phyloP scores from a whole-genome alignment of 371 early-diverging fungal species.

The Mucor circinelloides region DNA sequence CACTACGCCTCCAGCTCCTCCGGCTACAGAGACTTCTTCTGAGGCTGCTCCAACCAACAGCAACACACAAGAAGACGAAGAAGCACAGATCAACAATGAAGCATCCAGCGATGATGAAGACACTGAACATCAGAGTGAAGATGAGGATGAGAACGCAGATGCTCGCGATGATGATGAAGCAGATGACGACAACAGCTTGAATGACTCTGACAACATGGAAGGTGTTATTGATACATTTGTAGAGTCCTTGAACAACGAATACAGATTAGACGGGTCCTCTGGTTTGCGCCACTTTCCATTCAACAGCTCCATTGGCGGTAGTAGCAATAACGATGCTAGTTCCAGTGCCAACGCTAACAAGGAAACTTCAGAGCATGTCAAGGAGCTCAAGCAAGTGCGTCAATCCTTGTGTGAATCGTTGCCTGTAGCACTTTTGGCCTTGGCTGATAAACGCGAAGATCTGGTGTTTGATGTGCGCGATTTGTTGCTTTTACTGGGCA shows the following conservation, averaged over 20 bases:
- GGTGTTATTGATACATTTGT: constrained; percentile 24
- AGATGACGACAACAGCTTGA: constrained; percentile 7
- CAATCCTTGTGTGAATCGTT: constrained; percentile 52
- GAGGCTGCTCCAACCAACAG: not conserved
- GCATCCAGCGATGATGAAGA: constrained; percentile 21
- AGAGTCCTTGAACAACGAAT: constrained; percentile 13
- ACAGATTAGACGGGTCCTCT: not conserved
- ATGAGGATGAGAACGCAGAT: constrained; percentile 25
- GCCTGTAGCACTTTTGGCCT: constrained; percentile 52
- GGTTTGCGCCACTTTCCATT: not conserved
- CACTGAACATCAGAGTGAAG: constrained; percentile 23
- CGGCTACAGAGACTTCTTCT: not conserved
- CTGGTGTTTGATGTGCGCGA: constrained; percentile 74
- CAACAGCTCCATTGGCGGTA: not conserved
- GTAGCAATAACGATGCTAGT: not conserved
- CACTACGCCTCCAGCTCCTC: constrained; percentile 11
- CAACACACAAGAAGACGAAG: constrained; percentile 12
- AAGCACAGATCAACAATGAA: not conserved
- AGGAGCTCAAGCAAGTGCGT: constrained; percentile 55
- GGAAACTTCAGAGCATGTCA: constrained; percentile 25
- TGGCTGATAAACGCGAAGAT: constrained; percentile 70
- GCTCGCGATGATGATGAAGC: constrained; percentile 16
- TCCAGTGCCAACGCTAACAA: not conserved
- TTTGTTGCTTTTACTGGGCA: constrained; percentile 54
- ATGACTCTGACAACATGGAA: constrained; percentile 22